Conservation (phyloP, 768 basidiomycete species). For the Lyophyllum semitale region DNA sequence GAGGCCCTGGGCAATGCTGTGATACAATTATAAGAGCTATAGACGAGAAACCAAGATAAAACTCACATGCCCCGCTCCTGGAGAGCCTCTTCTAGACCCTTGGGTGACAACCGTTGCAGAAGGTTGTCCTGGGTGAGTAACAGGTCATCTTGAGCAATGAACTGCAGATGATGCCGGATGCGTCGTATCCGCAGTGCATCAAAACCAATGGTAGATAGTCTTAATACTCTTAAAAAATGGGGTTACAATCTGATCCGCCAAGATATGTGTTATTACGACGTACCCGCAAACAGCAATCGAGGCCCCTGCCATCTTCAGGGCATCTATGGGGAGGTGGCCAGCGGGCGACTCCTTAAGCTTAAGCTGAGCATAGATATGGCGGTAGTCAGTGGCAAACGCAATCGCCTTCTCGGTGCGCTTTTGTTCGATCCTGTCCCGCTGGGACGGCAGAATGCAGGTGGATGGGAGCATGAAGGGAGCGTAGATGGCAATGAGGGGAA, state of each 20-base stretch:
- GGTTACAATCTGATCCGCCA: background rate
- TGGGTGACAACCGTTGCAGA: slow-evolving; percentile 44
- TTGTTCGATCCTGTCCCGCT: slow-evolving; percentile 63
- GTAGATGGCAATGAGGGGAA: slow-evolving; percentile 84
- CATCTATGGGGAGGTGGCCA: slow-evolving; percentile 35
- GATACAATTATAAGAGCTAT: background rate
- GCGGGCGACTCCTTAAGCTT: slow-evolving; percentile 29
- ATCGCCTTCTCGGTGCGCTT: slow-evolving; percentile 53
- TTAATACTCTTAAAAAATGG: slow-evolving; percentile 31
- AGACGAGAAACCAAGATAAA: background rate
- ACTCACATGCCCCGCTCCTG: slow-evolving; percentile 80
- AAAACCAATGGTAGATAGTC: slow-evolving; percentile 46
- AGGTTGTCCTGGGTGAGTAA: slow-evolving; percentile 54
- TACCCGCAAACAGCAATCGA: slow-evolving; percentile 60
- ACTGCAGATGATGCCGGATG: slow-evolving; percentile 41
- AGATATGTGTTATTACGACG: slow-evolving; percentile 24
- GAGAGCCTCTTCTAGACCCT: slow-evolving; percentile 66
- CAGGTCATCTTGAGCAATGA: slow-evolving; percentile 63
- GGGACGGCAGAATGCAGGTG: slow-evolving; percentile 82
- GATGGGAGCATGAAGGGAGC: slow-evolving; percentile 85
- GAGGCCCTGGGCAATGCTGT: slow-evolving; percentile 39
- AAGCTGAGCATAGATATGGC: slow-evolving; percentile 34
- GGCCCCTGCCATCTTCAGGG: slow-evolving; percentile 30
- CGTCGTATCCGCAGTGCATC: slow-evolving; percentile 44
- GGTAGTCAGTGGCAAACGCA: slow-evolving; percentile 37